Evolutionary conservation across 805 yeast species (phyloP).

Genomic region (Kodamaea laetipori): DNA sequence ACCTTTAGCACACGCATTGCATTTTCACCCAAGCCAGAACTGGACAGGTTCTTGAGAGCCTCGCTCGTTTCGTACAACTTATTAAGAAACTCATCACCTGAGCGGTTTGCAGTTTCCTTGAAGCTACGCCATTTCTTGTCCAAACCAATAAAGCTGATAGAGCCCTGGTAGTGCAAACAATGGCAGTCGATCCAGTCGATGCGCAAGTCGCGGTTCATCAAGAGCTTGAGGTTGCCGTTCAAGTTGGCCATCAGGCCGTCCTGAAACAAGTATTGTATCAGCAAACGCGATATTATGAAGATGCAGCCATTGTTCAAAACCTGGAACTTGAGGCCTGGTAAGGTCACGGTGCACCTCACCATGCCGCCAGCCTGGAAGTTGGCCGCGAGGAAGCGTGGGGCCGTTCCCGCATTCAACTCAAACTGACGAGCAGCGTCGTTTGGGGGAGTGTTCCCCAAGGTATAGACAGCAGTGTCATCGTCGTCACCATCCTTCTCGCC

Average conservation of each 20-base stretch:
- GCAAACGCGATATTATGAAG: slow-evolving; percentile 32
- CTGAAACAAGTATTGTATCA: slow-evolving; percentile 43
- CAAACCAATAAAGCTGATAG: slow-evolving; percentile 27
- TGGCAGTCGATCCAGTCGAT: slow-evolving; percentile 75
- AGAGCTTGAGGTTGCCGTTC: slow-evolving; percentile 60
- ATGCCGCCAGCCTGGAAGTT: slow-evolving; percentile 49
- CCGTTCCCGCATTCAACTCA: slow-evolving; percentile 62
- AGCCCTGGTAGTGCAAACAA: slow-evolving; percentile 28
- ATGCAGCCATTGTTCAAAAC: slow-evolving; percentile 44
- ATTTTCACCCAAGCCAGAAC: slow-evolving; percentile 63
- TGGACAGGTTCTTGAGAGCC: slow-evolving; percentile 51
- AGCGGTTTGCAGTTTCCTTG: slow-evolving; percentile 14
- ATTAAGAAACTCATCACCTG: slow-evolving; percentile 23
- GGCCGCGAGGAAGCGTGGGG: slow-evolving; percentile 63
- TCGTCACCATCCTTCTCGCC: slow-evolving; percentile 7
- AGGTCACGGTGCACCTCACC: slow-evolving; percentile 26
- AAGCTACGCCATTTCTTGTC: slow-evolving; percentile 29
- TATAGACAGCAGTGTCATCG: slow-evolving; percentile 9
- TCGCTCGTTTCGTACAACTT: slow-evolving; percentile 29
- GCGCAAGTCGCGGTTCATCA: slow-evolving; percentile 61
- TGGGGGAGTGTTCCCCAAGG: slow-evolving; percentile 10
- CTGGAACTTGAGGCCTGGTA: slow-evolving; percentile 43
- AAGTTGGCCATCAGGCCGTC: slow-evolving; percentile 74
- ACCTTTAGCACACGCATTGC: slow-evolving; percentile 74
- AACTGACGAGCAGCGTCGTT: slow-evolving; percentile 41